A percentile compares a stretch with the other conserved stretches of the same genome.
Conservation (phyloP, 192 early-diverging fungal genomes). For the Coemansia furcata region DNA sequence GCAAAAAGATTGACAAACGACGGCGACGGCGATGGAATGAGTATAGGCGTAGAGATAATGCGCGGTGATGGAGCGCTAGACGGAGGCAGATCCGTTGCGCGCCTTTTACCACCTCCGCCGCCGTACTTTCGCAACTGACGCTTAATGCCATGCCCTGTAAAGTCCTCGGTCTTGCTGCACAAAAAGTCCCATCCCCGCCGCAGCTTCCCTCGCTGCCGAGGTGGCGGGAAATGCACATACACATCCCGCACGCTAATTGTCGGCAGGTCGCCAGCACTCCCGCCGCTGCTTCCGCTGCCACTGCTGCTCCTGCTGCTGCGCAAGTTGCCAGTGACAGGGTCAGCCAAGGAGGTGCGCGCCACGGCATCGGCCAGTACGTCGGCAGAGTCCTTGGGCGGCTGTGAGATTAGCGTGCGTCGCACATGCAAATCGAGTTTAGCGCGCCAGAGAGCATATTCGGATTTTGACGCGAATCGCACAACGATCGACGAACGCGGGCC, state of each 20-base stretch:
- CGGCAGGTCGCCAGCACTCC: constrained; percentile 34
- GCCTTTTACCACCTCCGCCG: constrained; percentile 43
- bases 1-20: constrained; percentile 29
- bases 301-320: constrained; percentile 29
- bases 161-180: constrained; percentile 52
- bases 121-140: constrained; percentile 50
- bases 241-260: constrained; percentile 52
- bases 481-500: constrained; percentile 22
- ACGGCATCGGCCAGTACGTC: constrained; percentile 43
- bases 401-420: constrained; percentile 21
- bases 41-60: constrained; percentile 22
- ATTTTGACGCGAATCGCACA: constrained; percentile 38
- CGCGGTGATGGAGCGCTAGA: background rate
- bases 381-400: constrained; percentile 33
- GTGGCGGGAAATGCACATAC: constrained; percentile 39
- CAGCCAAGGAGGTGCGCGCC: constrained; percentile 36
- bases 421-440: constrained; percentile 42
- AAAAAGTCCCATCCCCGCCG: constrained; percentile 51
- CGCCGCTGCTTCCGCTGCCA: constrained; percentile 14
- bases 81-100: constrained; percentile 29
- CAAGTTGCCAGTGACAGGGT: constrained; percentile 21
- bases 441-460: constrained; percentile 38
- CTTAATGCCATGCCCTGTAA: constrained; percentile 45
- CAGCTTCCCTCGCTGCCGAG: constrained; percentile 38
- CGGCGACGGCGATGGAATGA: constrained; percentile 27